These are phyloP conservation scores for Ascocoryne sarcoides DNA, from an alignment of 2,329 filamentous ascomycete species.

Conservation along the genomic window DNA sequence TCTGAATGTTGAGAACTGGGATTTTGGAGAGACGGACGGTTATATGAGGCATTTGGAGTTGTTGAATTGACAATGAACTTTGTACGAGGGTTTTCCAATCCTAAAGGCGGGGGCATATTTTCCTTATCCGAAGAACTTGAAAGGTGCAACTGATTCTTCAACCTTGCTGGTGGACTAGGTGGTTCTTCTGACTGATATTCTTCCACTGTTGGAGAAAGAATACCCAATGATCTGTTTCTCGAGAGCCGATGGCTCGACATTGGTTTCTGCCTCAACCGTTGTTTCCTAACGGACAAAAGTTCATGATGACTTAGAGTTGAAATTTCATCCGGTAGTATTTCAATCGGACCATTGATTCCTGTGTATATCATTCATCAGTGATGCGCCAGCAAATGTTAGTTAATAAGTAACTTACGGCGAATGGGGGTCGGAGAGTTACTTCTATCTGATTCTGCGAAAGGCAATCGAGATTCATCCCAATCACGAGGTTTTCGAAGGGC, in stretches of 20 bases:
- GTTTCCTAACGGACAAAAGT: constrained; percentile 19
- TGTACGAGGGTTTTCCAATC: no score
- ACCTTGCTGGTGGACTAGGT: neutral
- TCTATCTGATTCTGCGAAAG: constrained; percentile 17
- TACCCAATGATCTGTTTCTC: constrained; percentile 14
- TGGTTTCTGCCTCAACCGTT: constrained; percentile 18
- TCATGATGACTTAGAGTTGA: constrained; percentile 4
- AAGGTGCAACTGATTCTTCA: neutral
- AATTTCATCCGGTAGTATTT: neutral
- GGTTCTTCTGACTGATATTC: constrained; percentile 6
- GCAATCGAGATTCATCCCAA: constrained; percentile 25
- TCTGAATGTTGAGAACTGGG: no score
- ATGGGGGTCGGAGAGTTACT: constrained; percentile 31
- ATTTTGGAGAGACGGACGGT: no score
- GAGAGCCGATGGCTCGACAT: constrained; percentile 17
- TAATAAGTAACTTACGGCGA: constrained; percentile 27
- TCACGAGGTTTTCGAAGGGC: constrained; percentile 31
- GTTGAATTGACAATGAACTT: no score
- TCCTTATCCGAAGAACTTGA: constrained; percentile 1
- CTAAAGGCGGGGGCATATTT: constrained; percentile 1
- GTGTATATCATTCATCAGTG: constrained; percentile 1
- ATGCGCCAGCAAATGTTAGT: no score
- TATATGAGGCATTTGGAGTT: no score
- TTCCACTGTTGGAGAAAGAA: constrained; percentile 21
- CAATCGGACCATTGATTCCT: constrained; percentile 3